A percentile compares a stretch with the other conserved stretches of the same genome.
Conservation (phyloP, 2,329 filamentous ascomycete species). For the Emericellopsis atlantica region DNA sequence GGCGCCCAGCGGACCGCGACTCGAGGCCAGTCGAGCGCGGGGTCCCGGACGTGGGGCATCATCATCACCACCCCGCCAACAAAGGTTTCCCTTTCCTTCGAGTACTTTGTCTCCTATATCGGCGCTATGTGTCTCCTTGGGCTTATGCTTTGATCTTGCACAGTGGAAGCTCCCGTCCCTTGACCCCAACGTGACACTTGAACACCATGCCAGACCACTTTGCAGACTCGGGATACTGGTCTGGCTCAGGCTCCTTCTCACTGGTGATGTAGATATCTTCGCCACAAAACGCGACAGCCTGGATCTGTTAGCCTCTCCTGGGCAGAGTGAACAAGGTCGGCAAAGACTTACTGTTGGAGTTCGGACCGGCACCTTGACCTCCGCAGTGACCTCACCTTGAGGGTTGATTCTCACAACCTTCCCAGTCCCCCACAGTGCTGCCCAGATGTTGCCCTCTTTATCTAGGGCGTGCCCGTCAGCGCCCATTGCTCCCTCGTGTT, state of each 20-base stretch:
- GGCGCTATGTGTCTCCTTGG: background rate
- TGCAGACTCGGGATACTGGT: constrained; percentile 7
- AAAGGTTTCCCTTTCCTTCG: too few species aligned
- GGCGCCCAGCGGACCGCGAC: too few species aligned
- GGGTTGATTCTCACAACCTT: constrained; percentile 6
- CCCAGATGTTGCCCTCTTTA: constrained; percentile 7
- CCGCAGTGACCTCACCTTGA: constrained; percentile 6
- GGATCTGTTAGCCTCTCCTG: background rate
- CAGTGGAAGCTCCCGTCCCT: background rate
- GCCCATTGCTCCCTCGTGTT: constrained; percentile 5
- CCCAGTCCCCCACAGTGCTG: constrained; percentile 7
- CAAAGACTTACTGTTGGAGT: constrained; percentile 5
- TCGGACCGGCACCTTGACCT: constrained; percentile 6
- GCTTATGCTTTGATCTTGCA: background rate
- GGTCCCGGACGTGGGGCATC: too few species aligned
- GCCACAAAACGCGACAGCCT: constrained; percentile 7
- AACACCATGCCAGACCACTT: constrained; percentile 6
- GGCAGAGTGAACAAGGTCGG: background rate
- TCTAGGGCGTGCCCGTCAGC: constrained; percentile 7
- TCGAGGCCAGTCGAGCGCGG: too few species aligned
- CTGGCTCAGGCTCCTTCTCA: constrained; percentile 6
- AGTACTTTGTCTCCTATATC: too few species aligned
- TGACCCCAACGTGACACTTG: constrained; percentile 7
- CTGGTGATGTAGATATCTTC: constrained; percentile 8
- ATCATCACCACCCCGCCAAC: too few species aligned